These are phyloP conservation scores for Diaporthe caulivora DNA, from an alignment of 2,329 filamentous ascomycete species.

Conservation along the genomic window DNA sequence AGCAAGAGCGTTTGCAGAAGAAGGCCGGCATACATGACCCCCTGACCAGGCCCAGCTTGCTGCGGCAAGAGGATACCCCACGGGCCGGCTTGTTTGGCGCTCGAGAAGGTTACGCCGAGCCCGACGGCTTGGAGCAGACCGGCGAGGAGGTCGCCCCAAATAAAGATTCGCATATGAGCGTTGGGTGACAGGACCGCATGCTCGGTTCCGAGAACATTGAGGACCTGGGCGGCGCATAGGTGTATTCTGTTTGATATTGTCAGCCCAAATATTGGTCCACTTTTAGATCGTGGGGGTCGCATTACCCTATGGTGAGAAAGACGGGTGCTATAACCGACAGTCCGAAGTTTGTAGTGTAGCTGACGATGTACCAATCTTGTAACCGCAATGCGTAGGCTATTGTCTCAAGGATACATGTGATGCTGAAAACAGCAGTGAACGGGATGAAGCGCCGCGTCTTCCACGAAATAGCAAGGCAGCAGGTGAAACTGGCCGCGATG, in stretches of 20 bases:
- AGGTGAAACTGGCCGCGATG: slow-evolving; percentile 28
- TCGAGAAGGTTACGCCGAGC: slow-evolving; percentile 46
- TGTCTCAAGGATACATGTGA: slow-evolving; percentile 35
- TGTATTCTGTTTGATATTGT: slow-evolving; percentile 45
- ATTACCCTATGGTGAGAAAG: slow-evolving; percentile 46
- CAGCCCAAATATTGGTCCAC: background rate
- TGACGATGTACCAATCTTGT: slow-evolving; percentile 32
- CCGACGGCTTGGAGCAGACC: slow-evolving; percentile 46
- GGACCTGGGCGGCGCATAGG: slow-evolving; percentile 44
- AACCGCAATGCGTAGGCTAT: slow-evolving; percentile 30
- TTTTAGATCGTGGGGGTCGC: slow-evolving; percentile 3
- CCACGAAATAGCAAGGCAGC: slow-evolving; percentile 30
- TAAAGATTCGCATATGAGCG: slow-evolving; percentile 44
- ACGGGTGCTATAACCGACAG: slow-evolving; percentile 46
- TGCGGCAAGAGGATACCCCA: slow-evolving; percentile 33
- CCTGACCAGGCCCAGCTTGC: slow-evolving; percentile 30
- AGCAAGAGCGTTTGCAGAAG: slow-evolving; percentile 45
- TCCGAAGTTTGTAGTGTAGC: slow-evolving; percentile 33
- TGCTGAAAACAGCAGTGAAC: slow-evolving; percentile 33
- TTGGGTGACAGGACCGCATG: slow-evolving; percentile 46
- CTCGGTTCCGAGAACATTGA: slow-evolving; percentile 46
- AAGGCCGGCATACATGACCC: slow-evolving; percentile 45
- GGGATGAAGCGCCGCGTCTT: slow-evolving; percentile 35
- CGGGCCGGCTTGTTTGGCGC: slow-evolving; percentile 38
- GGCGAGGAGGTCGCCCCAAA: slow-evolving; percentile 45